Evolutionary conservation across 208 protist genomes (phyloP).

Genomic region (Phytomonas francai): DNA sequence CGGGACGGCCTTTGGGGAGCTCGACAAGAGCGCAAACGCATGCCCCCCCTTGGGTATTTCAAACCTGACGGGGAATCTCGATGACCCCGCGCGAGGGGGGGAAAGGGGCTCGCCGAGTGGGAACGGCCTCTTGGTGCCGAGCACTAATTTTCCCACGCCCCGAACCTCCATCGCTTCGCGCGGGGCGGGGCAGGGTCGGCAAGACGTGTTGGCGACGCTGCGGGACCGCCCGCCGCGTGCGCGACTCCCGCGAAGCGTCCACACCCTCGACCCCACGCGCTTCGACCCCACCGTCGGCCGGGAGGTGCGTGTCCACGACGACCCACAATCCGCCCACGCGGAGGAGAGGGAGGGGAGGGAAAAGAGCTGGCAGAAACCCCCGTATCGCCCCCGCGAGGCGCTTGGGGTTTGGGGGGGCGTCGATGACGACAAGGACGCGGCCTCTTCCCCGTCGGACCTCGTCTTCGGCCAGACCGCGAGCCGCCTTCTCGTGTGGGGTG

Average conservation of each 20-base stretch:
- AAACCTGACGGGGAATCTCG: too few species aligned
- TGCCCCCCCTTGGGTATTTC: too few species aligned
- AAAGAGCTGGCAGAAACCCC: neutral
- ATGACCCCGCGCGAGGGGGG: too few species aligned
- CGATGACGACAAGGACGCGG: neutral
- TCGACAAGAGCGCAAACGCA: too few species aligned
- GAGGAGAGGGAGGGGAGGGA: neutral
- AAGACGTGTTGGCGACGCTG: too few species aligned
- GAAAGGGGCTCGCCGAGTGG: too few species aligned
- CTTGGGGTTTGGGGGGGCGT: neutral
- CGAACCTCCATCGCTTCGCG: too few species aligned
- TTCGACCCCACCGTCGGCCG: slow-evolving; percentile 21
- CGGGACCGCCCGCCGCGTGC: slow-evolving; percentile 17
- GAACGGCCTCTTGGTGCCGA: too few species aligned
- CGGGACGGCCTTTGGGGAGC: too few species aligned
- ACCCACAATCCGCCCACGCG: neutral
- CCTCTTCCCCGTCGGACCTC: neutral
- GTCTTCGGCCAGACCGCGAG: slow-evolving; percentile 18
- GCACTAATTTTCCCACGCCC: too few species aligned
- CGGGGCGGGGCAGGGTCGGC: too few species aligned
- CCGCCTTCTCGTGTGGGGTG: slow-evolving; percentile 15
- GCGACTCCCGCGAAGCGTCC: slow-evolving; percentile 17
- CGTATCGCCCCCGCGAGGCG: neutral
- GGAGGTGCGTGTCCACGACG: neutral
- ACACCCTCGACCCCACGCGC: slow-evolving; percentile 17